Percentiles rank a stretch among this genome's conserved stretches.
phyloP scores from a whole-genome alignment of 345 rosid genomes.

The Arabidopsis suecica region DNA sequence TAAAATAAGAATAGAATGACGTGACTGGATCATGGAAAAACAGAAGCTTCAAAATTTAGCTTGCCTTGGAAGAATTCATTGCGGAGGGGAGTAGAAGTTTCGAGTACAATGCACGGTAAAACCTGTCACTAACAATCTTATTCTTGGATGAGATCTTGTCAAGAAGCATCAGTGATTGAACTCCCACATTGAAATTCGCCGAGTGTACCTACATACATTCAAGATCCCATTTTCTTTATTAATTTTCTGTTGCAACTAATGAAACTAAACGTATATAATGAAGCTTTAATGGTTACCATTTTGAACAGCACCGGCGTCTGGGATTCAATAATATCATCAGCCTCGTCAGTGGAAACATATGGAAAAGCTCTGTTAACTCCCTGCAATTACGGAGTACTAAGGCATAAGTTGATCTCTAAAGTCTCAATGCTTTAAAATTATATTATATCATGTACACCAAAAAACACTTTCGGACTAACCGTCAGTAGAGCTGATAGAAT shows the following conservation, averaged over 20 bases:
- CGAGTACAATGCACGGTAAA: constrained; percentile 91
- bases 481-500: constrained; percentile 86
- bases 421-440: neutral
- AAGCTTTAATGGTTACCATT: constrained; percentile 57
- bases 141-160: constrained; percentile 95
- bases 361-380: constrained; percentile 99
- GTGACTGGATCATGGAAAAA: neutral
- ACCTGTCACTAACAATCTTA: constrained; percentile 92
- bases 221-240: constrained; percentile 15
- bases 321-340: constrained; percentile 81
- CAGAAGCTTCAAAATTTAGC: constrained; percentile 34
- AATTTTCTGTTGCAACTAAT: constrained; percentile 14
- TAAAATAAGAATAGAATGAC: neutral
- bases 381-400: constrained; percentile 49
- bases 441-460: neutral
- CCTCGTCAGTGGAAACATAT: constrained; percentile 82
- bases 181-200: constrained; percentile 87
- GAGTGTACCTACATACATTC: constrained; percentile 79
- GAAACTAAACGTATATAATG: constrained; percentile 12
- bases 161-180: constrained; percentile 95
- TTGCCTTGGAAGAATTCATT: constrained; percentile 95
- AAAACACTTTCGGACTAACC: constrained; percentile 50
- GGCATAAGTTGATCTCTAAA: constrained; percentile 24
- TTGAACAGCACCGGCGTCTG: constrained; percentile 94
- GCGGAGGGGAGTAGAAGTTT: constrained; percentile 90